phyloP scores from a whole-genome alignment of 208 protist species.

The Balamuthia mandrillaris region DNA sequence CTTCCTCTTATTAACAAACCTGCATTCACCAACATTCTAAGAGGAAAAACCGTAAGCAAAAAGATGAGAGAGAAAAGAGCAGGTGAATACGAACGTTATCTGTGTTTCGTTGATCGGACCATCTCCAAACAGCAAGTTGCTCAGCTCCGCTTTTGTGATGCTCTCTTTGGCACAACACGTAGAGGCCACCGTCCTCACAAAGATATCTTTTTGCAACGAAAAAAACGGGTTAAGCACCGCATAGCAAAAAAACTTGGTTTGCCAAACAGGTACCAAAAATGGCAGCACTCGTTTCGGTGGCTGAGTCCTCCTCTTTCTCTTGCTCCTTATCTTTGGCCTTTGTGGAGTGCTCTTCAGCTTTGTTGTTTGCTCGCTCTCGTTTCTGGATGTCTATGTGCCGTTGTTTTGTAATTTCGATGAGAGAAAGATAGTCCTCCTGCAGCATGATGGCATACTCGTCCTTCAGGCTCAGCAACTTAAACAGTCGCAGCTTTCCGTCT shows the following conservation, averaged over 20 bases:
- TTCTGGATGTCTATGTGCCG: background rate
- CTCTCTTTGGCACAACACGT: too few relatives aligned
- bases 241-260: too few relatives aligned
- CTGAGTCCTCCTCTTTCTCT: background rate
- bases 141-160: background rate
- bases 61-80: too few relatives aligned
- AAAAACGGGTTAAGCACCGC: too few relatives aligned
- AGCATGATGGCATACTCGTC: constrained; percentile 17
- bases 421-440: background rate
- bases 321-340: background rate
- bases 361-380: background rate
- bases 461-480: background rate
- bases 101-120: background rate
- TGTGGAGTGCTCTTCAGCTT: background rate
- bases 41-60: too few relatives aligned
- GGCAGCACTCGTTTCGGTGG: too few relatives aligned
- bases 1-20: background rate
- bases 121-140: background rate
- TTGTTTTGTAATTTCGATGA: too few relatives aligned
- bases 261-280: too few relatives aligned
- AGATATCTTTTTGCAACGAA: too few relatives aligned
- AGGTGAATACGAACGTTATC: constrained; percentile 13
- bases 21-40: background rate
- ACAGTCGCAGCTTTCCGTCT: background rate
- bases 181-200: too few relatives aligned